Base-by-base conservation (phyloP, 257 asterid genomes). In the Schizonepeta tenuifolia region DNA sequence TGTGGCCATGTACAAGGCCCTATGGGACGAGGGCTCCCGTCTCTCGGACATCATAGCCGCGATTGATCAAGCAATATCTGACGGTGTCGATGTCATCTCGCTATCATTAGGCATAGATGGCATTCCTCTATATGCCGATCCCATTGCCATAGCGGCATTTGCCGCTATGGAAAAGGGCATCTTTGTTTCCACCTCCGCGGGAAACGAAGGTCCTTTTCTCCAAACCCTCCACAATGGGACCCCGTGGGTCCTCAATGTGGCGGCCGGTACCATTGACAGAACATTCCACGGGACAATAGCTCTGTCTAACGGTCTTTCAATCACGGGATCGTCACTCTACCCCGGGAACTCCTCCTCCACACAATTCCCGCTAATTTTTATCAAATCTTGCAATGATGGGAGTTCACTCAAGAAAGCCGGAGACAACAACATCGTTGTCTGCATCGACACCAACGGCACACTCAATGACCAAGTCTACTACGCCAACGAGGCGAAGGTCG, bases 161-260 rank as follows among this genome's bases (percentile, higher is more conserved):
- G 90, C 96, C 3, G 97, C 97, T 9, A 57, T 86, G 79, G 92
- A 88, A 77, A 87, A 85, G 75, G 91, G 91, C 9, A 88, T 88
- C 51, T 83, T 90, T 40, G 96, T 90, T 9, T 82, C 96, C 4
- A 87, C 93, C 0, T 90, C 97, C 0, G 84, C 93, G 0, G 97
- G 96, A 6, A 90, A 90, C 56, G 82, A 77, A 21, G 97, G 97
- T 64, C 97, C 93, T 0, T 58, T 7, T 1, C 20, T 20, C 13
- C 82, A 17, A 54, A 54, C 87, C 2, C 26, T 90, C 43, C 90
- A 86, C 75, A 90, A 90, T 51, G 92, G 88, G 4, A 86, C 77
- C 5, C 97, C 97, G 8, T 90, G 97, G 97, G 89, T 90, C 20
- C 84, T 89, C 56, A 90, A 71, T 12, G 93, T 88, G 1, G 97